phyloP scores from a whole-genome alignment of 768 basidiomycete genomes.

The Rhizopogon vinicolor region DNA sequence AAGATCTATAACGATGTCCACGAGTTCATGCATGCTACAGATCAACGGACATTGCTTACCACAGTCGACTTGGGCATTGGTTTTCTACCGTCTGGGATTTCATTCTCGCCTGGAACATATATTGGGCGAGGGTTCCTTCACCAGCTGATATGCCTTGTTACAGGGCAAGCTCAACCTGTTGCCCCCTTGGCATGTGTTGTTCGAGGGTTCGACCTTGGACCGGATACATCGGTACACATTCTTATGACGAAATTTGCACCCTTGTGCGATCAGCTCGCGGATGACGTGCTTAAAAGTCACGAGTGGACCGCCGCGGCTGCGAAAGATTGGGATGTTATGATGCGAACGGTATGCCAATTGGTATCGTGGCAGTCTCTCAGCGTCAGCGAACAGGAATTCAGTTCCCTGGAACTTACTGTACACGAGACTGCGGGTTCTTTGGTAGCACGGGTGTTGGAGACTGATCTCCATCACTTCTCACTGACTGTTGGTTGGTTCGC shows the following conservation, averaged over 20 bases:
- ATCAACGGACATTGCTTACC: conserved; percentile 2
- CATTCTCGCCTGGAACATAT: conserved; percentile 49
- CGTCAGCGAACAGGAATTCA: conserved; percentile 28
- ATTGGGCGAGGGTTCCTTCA: conserved; percentile 57
- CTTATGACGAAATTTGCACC: conserved; percentile 44
- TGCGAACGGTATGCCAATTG: conserved; percentile 38
- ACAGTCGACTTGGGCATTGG: conserved; percentile 46
- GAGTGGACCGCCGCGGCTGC: conserved; percentile 15
- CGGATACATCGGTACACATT: conserved; percentile 35
- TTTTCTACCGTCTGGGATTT: conserved; percentile 45
- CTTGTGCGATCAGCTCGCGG: conserved; percentile 40
- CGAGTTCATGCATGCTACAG: not conserved
- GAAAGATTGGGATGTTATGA: conserved; percentile 35
- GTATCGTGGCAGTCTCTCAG: conserved; percentile 41
- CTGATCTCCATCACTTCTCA: conserved; percentile 28
- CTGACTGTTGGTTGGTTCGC: conserved; percentile 58
- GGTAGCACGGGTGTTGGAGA: conserved; percentile 33
- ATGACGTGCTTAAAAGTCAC: conserved; percentile 32
- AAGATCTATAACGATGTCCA: conserved; percentile 2
- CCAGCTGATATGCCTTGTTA: conserved; percentile 44
- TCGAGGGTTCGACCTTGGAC: conserved; percentile 39
- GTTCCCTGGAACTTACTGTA: conserved; percentile 26
- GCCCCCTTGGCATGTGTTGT: conserved; percentile 28
- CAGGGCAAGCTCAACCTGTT: conserved; percentile 18
- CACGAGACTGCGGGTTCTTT: conserved; percentile 35